A percentile compares a stretch with the other conserved stretches of the same genome.
phyloP scores from a whole-genome alignment of 148 eudicot species.

The Nyssa sinensis region DNA sequence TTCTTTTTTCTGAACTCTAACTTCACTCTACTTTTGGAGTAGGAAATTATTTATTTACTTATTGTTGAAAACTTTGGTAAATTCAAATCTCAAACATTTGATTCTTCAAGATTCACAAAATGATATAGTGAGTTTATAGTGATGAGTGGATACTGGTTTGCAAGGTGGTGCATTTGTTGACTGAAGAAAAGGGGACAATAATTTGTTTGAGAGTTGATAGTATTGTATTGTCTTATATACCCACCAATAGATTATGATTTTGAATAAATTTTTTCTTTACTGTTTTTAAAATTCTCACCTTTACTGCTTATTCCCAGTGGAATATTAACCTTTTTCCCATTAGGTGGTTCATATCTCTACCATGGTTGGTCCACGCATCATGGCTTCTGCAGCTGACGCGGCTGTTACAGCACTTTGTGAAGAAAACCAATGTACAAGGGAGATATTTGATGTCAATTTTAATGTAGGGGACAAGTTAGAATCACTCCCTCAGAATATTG shows the following conservation, averaged over 20 bases:
- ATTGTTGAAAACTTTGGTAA: background rate
- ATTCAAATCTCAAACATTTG: background rate
- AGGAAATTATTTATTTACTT: background rate
- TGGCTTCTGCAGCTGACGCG: conserved; percentile 81
- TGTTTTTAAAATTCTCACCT: background rate
- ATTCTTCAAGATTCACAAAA: background rate
- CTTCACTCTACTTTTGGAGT: background rate
- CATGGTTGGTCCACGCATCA: conserved; percentile 65
- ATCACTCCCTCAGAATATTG: conserved; percentile 42
- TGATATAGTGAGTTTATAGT: background rate
- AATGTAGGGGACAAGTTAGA: conserved; percentile 26
- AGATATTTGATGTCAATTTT: conserved; percentile 63
- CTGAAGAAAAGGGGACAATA: background rate
- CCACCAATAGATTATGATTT: background rate
- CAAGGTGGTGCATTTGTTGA: background rate
- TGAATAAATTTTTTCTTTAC: background rate
- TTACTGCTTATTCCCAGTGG: background rate
- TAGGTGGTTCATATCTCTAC: conserved; percentile 78
- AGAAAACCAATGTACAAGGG: conserved; percentile 67
- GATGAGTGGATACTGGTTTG: conserved; percentile 2
- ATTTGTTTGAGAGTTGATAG: background rate
- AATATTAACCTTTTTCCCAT: conserved; percentile 2
- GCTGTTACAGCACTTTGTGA: conserved; percentile 74
- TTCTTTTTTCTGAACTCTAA: background rate
- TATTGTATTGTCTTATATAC: background rate